Evolutionary conservation across 805 yeast species (phyloP), one percentile per base, ranked within the genome.

Genomic region (Metschnikowia continentalis): DNA sequence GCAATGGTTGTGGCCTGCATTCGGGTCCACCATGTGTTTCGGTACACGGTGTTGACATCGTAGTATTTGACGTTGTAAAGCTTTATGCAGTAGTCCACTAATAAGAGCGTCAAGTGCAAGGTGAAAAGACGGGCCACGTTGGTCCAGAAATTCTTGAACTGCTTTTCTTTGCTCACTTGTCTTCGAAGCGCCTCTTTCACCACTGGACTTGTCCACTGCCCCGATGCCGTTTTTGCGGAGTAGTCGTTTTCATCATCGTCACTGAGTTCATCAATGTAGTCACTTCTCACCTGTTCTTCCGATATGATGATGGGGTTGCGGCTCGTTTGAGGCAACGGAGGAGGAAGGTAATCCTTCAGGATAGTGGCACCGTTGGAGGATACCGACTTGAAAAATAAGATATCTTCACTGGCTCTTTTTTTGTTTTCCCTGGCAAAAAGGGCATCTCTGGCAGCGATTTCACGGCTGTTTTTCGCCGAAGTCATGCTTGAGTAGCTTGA

Each of bases 161-260:
- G 73, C 5, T 56, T 37, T 47, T 76, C 77, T 52, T 69, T 69
- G 55, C 76, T 74, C 2, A 71, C 67, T 52, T 78, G 79, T 35
- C 83, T 59, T 4, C 65, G 42, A 47, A 78, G 62, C 1, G 83
- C 83, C 35, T 70, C 62, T 45, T 63, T 65, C 51, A 79, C 70
- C 43, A 74, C 68, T 2, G 81, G 80, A 53, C 67, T 69, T 11
- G 60, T 58, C 76, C 77, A 71, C 32, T 69, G 72, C 7, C 62
- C 61, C 2, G 61, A 52, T 46, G n/a, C 51, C 6, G 37, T 46
- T 20, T n/a, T 15, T 6, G 20, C 20, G 5, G 26, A 22, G 32
- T 36, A 45, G 32, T 46, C 37, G 19, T 19, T 15, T 2, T 41
- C 44, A 15, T 43, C 52, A 15, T 48, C 53, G 13, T 42, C 48